Evolutionary conservation across 2,329 filamentous ascomycete genomes (phyloP).

Genomic region (Escovopsis sp.): DNA sequence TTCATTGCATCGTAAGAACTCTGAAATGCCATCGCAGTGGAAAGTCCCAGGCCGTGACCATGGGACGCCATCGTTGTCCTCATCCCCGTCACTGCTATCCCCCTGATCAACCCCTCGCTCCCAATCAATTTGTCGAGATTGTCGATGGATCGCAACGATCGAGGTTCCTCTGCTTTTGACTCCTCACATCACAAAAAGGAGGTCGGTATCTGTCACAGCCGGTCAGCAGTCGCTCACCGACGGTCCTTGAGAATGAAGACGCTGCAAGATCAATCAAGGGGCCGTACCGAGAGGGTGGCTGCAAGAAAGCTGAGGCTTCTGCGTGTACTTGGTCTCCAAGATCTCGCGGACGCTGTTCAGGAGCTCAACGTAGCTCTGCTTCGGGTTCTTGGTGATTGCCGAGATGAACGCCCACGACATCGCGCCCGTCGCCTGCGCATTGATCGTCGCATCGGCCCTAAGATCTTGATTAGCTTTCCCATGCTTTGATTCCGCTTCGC

Average conservation of each 20-base stretch:
- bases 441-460: conserved; percentile 82
- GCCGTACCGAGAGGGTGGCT: conserved; percentile 84
- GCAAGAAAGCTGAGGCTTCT: conserved; percentile 92
- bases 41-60: no score
- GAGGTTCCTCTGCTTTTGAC: no score
- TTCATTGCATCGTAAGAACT: no score
- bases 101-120: no score
- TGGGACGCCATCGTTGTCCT: no score
- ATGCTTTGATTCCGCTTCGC: no score
- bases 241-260: not conserved
- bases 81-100: no score
- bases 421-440: conserved; percentile 79
- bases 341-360: conserved; percentile 92
- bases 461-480: no score
- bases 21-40: no score
- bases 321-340: conserved; percentile 69
- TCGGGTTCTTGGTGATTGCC: conserved; percentile 78
- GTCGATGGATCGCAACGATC: no score
- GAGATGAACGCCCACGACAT: conserved; percentile 98
- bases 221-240: conserved; percentile 6
- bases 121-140: no score
- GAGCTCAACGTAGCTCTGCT: conserved; percentile 91
- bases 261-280: not conserved
- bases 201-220: conserved; percentile 38
- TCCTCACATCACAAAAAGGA: conserved; percentile 51